Percentiles rank a stretch among this genome's conserved stretches.
phyloP scores from a whole-genome alignment of 106 monocot genomes.

The Platanthera zijinensis region DNA sequence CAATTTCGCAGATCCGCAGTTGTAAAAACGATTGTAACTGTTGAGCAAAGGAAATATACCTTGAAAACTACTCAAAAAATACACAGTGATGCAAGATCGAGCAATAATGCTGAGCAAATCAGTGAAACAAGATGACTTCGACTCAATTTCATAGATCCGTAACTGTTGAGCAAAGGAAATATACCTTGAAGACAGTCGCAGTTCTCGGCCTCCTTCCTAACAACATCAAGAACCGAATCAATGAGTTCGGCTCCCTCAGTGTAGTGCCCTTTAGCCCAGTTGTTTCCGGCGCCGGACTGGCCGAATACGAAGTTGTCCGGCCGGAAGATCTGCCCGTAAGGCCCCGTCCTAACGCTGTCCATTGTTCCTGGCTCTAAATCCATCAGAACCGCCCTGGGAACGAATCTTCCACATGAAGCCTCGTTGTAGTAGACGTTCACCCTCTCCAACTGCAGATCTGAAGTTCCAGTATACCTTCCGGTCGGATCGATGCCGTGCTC shows the following conservation, averaged over 20 bases:
- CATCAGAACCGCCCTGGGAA: not conserved
- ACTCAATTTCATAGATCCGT: not conserved
- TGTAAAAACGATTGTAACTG: not conserved
- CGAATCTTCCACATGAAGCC: not conserved
- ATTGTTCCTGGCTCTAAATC: slow-evolving; percentile 1
- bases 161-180: not conserved
- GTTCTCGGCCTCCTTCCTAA: slow-evolving; percentile 6
- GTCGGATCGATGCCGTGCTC: slow-evolving; percentile 5
- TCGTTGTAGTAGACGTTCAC: slow-evolving; percentile 2
- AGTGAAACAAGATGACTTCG: not conserved
- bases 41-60: not conserved
- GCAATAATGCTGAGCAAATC: not conserved
- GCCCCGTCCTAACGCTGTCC: slow-evolving; percentile 1
- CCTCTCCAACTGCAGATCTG: slow-evolving; percentile 1
- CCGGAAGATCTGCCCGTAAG: slow-evolving; percentile 1
- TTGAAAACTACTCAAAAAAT: not conserved
- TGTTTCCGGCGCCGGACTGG: not conserved
- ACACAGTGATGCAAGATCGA: not conserved
- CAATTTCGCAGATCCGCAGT: not conserved
- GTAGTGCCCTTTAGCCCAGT: slow-evolving; percentile 2
- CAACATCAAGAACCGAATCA: not conserved
- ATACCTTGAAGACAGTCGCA: slow-evolving; percentile 5
- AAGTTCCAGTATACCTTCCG: not conserved
- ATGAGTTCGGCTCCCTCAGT: slow-evolving; percentile 3
- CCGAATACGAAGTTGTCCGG: slow-evolving; percentile 1